Evolutionary conservation across 163 green algal genomes (phyloP), one percentile per base, ranked within the genome.

Genomic region (Chloromonas sp.): DNA sequence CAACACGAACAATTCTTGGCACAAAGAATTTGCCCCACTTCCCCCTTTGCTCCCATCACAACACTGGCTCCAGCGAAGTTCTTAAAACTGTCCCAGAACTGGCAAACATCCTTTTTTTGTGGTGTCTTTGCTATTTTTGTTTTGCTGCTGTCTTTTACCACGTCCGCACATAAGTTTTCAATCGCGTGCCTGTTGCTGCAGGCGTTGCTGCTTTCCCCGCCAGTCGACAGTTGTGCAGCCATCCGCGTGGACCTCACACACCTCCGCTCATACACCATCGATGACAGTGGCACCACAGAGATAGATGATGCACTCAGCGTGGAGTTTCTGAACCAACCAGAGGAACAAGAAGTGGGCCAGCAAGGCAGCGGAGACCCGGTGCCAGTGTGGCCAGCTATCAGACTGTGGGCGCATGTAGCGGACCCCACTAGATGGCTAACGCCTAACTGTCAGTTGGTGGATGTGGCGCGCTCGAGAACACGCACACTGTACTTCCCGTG

Each of bases 351-450:
- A 5, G 66, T 74, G 66, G 5, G 36, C 36, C 36, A 36, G 36
- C 36, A 36, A 36, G 36, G 36, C 36, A 36, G 36, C 36, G 36
- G 11, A 11, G 66, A 11, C 79, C 79, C 13, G 83, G n/a, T 58
- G 57, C 58, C 80, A 78, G 79, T 0, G 62, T 70, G 2, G 66
- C 11, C 66, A 11, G 66, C 14, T 62, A 61, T 71, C 3, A 82
- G 90, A 84, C 66, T 99, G 71, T 98, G 95, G 94, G 90, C 98
- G 57, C 96, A 99, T 88, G 92, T 99, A 59, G 96, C 96, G 2
- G 97, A 99, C 86, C 95, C 96, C 61, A 94, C 93, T 0, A 90
- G 96, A 60, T 98, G 91, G 92, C 82, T 99, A 8, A 8, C 14
- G 36, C 60, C 85, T 71, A 86, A 86, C 62, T 82, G 58, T 61